Conservation (phyloP, 1,284 basidiomycete genomes). For the Heterobasidion irregulare region DNA sequence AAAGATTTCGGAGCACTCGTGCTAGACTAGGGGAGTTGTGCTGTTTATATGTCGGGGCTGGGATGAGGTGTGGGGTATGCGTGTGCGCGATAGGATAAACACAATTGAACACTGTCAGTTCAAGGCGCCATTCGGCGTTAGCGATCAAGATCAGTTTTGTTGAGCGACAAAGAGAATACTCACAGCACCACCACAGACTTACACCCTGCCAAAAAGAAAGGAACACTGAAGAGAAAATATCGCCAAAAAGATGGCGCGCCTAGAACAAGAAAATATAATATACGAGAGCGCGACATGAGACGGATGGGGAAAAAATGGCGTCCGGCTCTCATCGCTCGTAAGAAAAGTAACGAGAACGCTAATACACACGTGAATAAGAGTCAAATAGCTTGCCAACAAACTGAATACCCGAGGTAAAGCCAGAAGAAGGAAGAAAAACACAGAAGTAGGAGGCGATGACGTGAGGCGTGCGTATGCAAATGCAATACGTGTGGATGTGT, state of each 20-base stretch:
- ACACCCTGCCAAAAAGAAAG: slow-evolving; percentile 7
- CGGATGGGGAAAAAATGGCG: slow-evolving; percentile 3
- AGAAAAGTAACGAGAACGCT: neutral
- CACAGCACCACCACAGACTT: slow-evolving; percentile 11
- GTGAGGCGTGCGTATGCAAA: neutral
- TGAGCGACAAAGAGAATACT: neutral
- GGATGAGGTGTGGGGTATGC: slow-evolving; percentile 1
- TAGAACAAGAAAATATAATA: too few relatives aligned
- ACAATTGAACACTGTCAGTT: neutral
- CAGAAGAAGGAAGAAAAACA: slow-evolving; percentile 1
- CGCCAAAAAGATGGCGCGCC: neutral
- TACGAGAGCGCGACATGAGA: neutral
- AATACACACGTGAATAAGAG: neutral
- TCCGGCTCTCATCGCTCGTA: slow-evolving; percentile 3
- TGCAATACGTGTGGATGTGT: neutral
- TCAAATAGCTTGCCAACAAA: neutral
- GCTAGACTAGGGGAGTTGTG: too few relatives aligned
- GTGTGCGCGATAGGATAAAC: slow-evolving; percentile 2
- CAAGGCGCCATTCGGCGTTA: neutral
- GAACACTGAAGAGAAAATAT: slow-evolving; percentile 3
- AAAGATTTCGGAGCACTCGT: too few relatives aligned
- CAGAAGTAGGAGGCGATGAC: slow-evolving; percentile 5
- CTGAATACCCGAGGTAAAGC: neutral
- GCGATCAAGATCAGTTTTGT: neutral
- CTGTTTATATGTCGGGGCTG: too few relatives aligned